phyloP scores from a whole-genome alignment of 148 eudicot genomes.

The Rhododendron ferrugineum region DNA sequence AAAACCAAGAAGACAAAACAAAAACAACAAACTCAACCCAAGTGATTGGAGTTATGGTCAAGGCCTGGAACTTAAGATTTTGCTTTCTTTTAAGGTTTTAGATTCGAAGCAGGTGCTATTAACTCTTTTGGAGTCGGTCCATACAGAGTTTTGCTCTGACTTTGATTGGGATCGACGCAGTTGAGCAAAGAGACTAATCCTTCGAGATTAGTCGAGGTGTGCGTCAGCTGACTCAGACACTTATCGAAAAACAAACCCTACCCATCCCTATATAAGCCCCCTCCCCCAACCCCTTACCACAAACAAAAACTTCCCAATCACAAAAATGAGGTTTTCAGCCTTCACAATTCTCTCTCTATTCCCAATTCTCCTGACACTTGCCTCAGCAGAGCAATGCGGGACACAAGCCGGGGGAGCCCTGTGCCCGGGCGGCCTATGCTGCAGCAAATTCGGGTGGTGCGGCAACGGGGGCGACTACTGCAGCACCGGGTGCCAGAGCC shows the following conservation, averaged over 20 bases:
- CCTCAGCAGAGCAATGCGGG: conserved; percentile 11
- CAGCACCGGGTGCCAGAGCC: conserved; percentile 29
- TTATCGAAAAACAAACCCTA: neutral
- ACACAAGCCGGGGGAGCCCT: conserved; percentile 13
- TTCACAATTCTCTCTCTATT: neutral
- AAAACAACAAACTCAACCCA: neutral
- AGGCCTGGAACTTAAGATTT: too few species aligned
- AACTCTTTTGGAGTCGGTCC: too few species aligned
- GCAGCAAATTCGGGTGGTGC: conserved; percentile 28
- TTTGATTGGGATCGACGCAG: too few species aligned
- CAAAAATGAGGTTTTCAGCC: neutral
- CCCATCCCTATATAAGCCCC: neutral
- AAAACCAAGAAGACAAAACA: neutral
- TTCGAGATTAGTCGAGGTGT: too few species aligned
- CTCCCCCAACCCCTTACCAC: too few species aligned
- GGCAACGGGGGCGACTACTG: conserved; percentile 17
- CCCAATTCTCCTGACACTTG: neutral
- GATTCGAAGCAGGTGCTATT: too few species aligned
- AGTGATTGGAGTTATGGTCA: too few species aligned
- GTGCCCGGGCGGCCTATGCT: conserved; percentile 22
- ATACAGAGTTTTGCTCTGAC: too few species aligned
- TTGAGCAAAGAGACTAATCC: too few species aligned
- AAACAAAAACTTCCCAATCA: neutral
- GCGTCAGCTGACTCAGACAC: too few species aligned
- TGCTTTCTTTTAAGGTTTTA: too few species aligned